Base-by-base conservation (phyloP, 805 yeast genomes). In the Nakazawaea ambrosiae region DNA sequence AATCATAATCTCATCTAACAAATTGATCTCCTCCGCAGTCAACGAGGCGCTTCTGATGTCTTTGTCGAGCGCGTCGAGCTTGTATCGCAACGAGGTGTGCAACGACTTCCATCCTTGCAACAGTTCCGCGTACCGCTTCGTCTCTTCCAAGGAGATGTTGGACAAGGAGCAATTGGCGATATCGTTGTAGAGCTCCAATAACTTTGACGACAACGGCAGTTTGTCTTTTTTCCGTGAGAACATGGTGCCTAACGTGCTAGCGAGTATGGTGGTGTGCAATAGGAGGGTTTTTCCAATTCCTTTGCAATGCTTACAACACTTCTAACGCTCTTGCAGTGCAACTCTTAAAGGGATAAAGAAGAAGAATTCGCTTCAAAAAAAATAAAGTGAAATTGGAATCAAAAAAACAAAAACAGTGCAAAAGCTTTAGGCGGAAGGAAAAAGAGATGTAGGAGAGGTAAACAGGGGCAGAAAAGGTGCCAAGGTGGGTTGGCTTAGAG, bases 61-160 rank as follows among this genome's bases (percentile, higher is more conserved):
- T 54, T 71, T 59, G 50, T 80, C 68, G 47, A 81, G 46, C 37
- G 54, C 42, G 16, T 78, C 84, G 30, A 80, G 57, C 47, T 74
- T 74, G 50, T 63, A 73, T 33, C 75, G 63, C 2, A 78, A 65
- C 33, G 73, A 69, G 2, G 83, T 75, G 44, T 78, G 85, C n/a
- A 83, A 57, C 2, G 77, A 63, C 45, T 77, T 81, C 89, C 90
- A 81, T 2, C 89, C 89, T 42, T 70, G 73, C 16, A 80, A 57
- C 2, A 88, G 82, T 14, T 70, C 74, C 34, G 65, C 70, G 31
- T 66, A 54, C 16, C 70, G 65, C 24, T 67, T 63, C 15, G 63
- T 60, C 41, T 81, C 81, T 48, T 82, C 88, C 15, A 76, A 51
- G 3, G 75, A 65, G 34, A 78, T 50, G 54, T 78, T 75, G 43